Evolutionary conservation across 192 early-diverging fungal species (phyloP), one percentile per base, ranked within the genome.

Genomic region (Lobosporangium transversale): DNA sequence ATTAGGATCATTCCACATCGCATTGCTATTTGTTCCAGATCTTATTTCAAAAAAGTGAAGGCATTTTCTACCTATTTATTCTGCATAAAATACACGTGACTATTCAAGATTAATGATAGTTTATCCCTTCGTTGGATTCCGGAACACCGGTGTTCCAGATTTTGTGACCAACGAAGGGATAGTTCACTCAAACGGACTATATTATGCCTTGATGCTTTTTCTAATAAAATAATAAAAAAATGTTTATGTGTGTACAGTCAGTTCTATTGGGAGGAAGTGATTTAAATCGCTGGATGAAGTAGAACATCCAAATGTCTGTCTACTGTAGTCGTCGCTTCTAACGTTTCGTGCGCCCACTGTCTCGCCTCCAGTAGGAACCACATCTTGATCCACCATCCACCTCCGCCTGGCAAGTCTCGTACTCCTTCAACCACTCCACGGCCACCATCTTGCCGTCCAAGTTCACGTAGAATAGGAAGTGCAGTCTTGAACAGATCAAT

Each of bases 401-500:
- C 69, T 14, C 58, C 79, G 3, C 78, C 69, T 15, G 67, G 74
- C 32, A 83, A 52, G 43, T 88, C 80, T 48, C 75, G 81, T 42
- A 89, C 84, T 12, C 81, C 74, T 23, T 84, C 81, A 0, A 84
- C 49, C 4, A 85, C 68, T 0, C 69, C 76, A n/a, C 76, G 76
- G 14, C 85, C 79, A 23, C 80, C 79, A 32, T 85, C 82, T 58
- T 84, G 78, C 5, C 84, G 68, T 47, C 87, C 85, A 26, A 84
- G 87, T 9, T 86, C 80, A 53, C 93, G 67, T 17, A 94, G 70
- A 36, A 94, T 88, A 0, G 93, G 93, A 49, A 93, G 55, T 6
- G 92, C 91, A 15, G 82, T 91, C 49, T 94, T 90, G 68, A 99
- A 84, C 27, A 99, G 83, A 79, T 99, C 97, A 23, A 97, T 84